phyloP scores from a whole-genome alignment of 2,329 filamentous ascomycete species.

The Aspergillus fumigatiaffinis region DNA sequence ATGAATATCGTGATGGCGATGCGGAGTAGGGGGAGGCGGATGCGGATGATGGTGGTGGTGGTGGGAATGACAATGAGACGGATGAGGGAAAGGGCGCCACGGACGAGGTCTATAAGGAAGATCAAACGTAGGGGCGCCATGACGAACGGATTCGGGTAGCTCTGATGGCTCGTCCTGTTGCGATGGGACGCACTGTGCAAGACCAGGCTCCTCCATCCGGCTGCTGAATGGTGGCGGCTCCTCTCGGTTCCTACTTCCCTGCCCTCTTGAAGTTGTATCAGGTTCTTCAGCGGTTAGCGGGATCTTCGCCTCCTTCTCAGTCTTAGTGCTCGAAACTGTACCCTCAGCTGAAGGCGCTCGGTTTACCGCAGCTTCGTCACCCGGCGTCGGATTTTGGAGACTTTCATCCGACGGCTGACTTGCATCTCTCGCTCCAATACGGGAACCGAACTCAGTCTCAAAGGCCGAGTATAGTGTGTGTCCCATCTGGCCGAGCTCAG shows the following conservation, averaged over 20 bases:
- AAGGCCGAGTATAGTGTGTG: slow-evolving; percentile 36
- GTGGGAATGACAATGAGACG: neutral
- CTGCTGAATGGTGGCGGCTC: neutral
- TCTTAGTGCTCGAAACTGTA: neutral
- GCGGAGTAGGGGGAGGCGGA: neutral
- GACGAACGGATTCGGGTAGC: neutral
- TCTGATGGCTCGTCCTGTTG: neutral
- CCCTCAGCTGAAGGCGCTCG: neutral
- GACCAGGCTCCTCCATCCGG: neutral
- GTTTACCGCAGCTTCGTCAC: neutral
- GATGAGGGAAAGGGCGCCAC: neutral
- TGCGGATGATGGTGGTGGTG: neutral
- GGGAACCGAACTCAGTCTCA: slow-evolving; percentile 29
- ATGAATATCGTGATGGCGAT: neutral
- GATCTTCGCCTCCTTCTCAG: neutral
- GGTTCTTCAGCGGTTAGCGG: neutral
- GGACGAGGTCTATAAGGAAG: neutral
- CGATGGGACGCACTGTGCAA: neutral
- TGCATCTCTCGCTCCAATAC: slow-evolving; percentile 6
- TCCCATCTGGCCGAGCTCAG: slow-evolving; percentile 39
- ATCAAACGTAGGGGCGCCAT: neutral
- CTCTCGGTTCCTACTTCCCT: neutral
- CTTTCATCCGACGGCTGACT: neutral
- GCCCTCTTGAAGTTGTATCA: neutral
- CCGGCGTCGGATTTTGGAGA: neutral